Conservation (phyloP, 495 filamentous ascomycete genomes). For the Hypoxylon lenormandii region DNA sequence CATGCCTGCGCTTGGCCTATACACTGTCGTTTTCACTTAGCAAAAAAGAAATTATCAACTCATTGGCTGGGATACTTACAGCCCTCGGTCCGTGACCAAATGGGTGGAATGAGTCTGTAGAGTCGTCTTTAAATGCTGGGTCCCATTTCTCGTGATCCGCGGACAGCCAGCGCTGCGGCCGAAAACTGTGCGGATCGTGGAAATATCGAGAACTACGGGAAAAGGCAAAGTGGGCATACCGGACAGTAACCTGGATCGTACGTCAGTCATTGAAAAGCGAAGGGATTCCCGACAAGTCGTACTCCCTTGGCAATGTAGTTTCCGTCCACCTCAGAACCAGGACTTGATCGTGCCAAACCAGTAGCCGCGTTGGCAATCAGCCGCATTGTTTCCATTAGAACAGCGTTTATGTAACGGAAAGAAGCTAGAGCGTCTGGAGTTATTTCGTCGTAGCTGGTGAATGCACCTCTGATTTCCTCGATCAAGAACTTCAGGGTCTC, state of each 20-base stretch:
- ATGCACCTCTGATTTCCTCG: slow-evolving; percentile 39
- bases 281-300: slow-evolving; percentile 11
- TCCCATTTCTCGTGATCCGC: slow-evolving; percentile 35
- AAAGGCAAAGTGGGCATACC: slow-evolving; percentile 23
- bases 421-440: slow-evolving; percentile 8
- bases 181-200: slow-evolving; percentile 30
- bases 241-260: slow-evolving; percentile 19
- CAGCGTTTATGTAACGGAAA: slow-evolving; percentile 37
- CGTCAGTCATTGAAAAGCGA: slow-evolving; percentile 1
- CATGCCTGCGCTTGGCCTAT: slow-evolving; percentile 37
- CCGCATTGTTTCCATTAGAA: slow-evolving; percentile 42
- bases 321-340: slow-evolving; percentile 44
- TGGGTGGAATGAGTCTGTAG: slow-evolving; percentile 33
- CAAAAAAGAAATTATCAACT: background rate
- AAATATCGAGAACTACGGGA: slow-evolving; percentile 34
- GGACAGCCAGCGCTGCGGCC: slow-evolving; percentile 43
- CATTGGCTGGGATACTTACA: background rate
- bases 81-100: slow-evolving; percentile 42
- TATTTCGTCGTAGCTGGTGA: slow-evolving; percentile 41
- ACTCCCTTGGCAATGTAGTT: slow-evolving; percentile 44
- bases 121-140: slow-evolving; percentile 27
- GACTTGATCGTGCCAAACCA: slow-evolving; percentile 35
- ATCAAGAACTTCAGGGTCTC: slow-evolving; percentile 11
- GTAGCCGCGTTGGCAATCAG: background rate
- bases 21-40: slow-evolving; percentile 14